Conservation (phyloP, 768 basidiomycete species). For the Pleurotus platypus region DNA sequence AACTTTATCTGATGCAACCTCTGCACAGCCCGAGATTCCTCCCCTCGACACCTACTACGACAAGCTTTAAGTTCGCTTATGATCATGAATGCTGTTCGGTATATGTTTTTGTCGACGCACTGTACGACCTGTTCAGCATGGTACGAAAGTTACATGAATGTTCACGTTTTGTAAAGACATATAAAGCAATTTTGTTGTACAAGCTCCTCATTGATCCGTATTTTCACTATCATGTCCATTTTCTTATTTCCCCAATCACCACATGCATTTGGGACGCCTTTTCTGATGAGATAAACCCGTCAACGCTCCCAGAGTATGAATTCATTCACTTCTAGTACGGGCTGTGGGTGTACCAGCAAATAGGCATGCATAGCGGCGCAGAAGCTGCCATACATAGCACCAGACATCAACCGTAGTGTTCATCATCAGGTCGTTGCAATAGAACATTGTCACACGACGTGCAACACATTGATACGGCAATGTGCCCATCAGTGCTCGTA, state of each 20-base stretch:
- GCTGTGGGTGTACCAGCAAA: too few relatives aligned
- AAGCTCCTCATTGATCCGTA: background rate
- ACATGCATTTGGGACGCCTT: background rate
- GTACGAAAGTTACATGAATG: conserved; percentile 3
- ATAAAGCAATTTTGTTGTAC: conserved; percentile 5
- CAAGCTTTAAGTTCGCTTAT: conserved; percentile 67
- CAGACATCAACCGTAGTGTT: too few relatives aligned
- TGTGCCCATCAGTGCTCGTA: too few relatives aligned
- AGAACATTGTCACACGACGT: too few relatives aligned
- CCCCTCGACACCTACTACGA: conserved; percentile 89
- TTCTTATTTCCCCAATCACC: background rate
- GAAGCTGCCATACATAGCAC: too few relatives aligned
- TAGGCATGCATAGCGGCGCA: too few relatives aligned
- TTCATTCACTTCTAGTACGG: too few relatives aligned
- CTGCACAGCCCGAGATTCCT: conserved; percentile 76
- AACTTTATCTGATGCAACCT: conserved; percentile 9
- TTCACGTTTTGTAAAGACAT: conserved; percentile 3
- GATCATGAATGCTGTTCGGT: background rate
- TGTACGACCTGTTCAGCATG: background rate
- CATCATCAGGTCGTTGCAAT: too few relatives aligned
- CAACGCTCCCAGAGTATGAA: too few relatives aligned
- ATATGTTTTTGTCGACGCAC: conserved; percentile 11
- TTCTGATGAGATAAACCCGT: too few relatives aligned
- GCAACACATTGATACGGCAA: too few relatives aligned
- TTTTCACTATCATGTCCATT: background rate